These are phyloP conservation scores for Argentina anserina DNA, from an alignment of 306 rosid species.

Conservation along the genomic window DNA sequence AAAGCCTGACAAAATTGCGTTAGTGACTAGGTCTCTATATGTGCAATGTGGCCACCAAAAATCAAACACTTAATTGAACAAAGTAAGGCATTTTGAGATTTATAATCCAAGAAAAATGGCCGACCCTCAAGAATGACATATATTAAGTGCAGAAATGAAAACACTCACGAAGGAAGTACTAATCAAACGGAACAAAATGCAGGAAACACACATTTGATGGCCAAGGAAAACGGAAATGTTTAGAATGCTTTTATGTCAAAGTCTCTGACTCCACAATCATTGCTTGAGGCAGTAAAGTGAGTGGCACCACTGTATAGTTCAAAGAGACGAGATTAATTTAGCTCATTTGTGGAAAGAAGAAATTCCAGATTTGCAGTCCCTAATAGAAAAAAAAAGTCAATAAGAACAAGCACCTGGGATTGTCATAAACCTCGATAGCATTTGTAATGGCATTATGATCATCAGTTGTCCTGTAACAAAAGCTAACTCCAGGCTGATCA, in stretches of 20 bases:
- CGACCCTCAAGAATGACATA: too few relatives aligned
- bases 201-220: slow-evolving; percentile 66
- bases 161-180: too few relatives aligned
- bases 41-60: too few relatives aligned
- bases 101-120: too few relatives aligned
- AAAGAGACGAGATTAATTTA: slow-evolving; percentile 1
- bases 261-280: slow-evolving; percentile 78
- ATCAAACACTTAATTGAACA: too few relatives aligned
- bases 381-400: too few relatives aligned
- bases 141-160: too few relatives aligned
- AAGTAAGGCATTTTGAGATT: too few relatives aligned
- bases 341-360: not conserved
- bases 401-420: slow-evolving; percentile 52
- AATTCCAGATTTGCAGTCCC: slow-evolving; percentile 7
- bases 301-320: slow-evolving; percentile 63
- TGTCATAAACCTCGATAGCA: slow-evolving; percentile 71
- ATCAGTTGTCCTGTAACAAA: slow-evolving; percentile 72
- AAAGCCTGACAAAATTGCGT: too few relatives aligned
- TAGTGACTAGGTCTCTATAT: too few relatives aligned
- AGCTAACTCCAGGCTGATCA: slow-evolving; percentile 79
- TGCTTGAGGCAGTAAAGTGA: slow-evolving; percentile 88
- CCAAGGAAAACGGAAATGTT: slow-evolving; percentile 75
- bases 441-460: slow-evolving; percentile 88
- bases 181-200: too few relatives aligned
- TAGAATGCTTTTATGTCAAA: slow-evolving; percentile 74